Percentiles rank a stretch among this genome's conserved stretches.
phyloP scores from a whole-genome alignment of 805 yeast genomes.

The Wickerhamiella nectarea region DNA sequence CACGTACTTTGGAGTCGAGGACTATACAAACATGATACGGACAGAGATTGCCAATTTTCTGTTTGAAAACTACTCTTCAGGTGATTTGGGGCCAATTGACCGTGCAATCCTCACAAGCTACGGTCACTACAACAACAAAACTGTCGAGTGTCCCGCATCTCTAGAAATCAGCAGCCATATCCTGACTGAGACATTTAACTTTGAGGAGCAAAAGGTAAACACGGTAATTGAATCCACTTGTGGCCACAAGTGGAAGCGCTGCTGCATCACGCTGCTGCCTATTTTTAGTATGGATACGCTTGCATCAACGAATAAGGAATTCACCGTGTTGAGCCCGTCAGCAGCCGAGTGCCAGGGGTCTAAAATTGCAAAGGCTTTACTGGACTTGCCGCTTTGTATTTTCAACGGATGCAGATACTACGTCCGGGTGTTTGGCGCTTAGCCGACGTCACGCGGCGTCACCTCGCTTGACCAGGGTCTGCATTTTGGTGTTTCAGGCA shows the following conservation, averaged over 20 bases:
- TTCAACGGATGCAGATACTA: conserved; percentile 5
- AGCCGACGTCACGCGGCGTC: background rate
- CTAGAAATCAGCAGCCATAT: background rate
- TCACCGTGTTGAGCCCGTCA: conserved; percentile 1
- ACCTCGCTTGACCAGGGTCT: background rate
- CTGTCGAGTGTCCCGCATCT: background rate
- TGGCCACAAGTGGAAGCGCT: conserved; percentile 14
- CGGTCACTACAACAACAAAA: background rate
- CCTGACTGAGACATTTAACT: background rate
- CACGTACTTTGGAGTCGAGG: conserved; percentile 2
- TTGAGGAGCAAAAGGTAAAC: background rate
- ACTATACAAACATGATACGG: background rate
- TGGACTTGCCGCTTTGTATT: conserved; percentile 1
- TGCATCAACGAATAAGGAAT: conserved; percentile 10
- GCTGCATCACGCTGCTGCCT: conserved; percentile 15
- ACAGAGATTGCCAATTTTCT: background rate
- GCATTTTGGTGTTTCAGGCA: no score
- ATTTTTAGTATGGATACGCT: conserved; percentile 10
- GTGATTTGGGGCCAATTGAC: background rate
- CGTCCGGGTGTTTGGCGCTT: background rate
- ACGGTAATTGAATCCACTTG: conserved; percentile 3
- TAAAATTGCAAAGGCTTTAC: background rate
- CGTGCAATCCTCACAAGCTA: conserved; percentile 3
- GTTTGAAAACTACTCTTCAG: no score
- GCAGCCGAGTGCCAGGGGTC: conserved; percentile 2